phyloP scores from a whole-genome alignment of 352 stramenopile genomes.

The Pilasporangium apinafurcum region DNA sequence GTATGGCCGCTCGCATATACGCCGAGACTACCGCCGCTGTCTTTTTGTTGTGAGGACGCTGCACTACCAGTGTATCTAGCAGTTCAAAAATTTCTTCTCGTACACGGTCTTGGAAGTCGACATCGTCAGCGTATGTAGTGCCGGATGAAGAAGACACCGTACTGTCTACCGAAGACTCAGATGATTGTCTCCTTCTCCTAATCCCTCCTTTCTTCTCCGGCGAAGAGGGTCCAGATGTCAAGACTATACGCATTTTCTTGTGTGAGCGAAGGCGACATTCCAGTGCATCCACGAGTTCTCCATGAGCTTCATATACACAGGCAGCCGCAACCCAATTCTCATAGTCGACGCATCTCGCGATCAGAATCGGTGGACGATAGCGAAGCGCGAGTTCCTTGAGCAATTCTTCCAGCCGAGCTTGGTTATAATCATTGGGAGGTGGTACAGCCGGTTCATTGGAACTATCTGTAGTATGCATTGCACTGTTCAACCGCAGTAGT shows the following conservation, averaged over 20 bases:
- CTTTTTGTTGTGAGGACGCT: conserved; percentile 18
- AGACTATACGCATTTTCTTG: conserved; percentile 17
- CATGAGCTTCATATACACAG: conserved; percentile 72
- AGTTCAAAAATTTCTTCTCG: conserved; percentile 57
- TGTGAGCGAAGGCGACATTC: conserved; percentile 75
- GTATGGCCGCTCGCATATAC: conserved; percentile 52
- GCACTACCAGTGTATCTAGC: conserved; percentile 55
- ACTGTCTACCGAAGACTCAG: conserved; percentile 22
- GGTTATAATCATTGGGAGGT: conserved; percentile 22
- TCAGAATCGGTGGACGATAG: conserved; percentile 73
- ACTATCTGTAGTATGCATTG: neutral
- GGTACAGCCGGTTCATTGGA: conserved; percentile 1
- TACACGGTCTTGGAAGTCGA: conserved; percentile 46
- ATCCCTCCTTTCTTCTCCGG: neutral
- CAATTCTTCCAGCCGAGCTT: conserved; percentile 41
- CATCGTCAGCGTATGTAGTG: conserved; percentile 23
- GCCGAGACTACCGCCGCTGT: conserved; percentile 15
- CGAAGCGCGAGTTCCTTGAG: conserved; percentile 48
- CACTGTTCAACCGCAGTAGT: conserved; percentile 48
- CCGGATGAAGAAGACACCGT: conserved; percentile 1
- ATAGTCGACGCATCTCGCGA: conserved; percentile 75
- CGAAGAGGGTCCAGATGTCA: neutral
- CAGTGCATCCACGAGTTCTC: conserved; percentile 76
- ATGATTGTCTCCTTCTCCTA: conserved; percentile 12
- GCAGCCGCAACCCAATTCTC: conserved; percentile 77